Base-by-base conservation (phyloP, 2,329 filamentous ascomycete species). In the Cytospora schulzeri region DNA sequence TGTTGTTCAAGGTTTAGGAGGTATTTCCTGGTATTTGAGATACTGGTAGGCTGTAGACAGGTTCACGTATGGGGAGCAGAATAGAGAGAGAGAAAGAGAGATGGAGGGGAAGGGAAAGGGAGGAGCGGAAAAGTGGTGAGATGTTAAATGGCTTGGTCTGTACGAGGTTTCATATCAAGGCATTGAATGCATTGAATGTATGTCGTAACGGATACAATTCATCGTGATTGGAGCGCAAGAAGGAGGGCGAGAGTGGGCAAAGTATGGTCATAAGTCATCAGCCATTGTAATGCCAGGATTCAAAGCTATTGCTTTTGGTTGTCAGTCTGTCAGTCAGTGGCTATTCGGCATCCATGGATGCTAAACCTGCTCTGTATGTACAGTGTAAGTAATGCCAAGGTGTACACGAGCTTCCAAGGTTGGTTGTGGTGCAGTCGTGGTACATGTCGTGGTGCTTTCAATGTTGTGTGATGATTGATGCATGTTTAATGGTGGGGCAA, bases 141-240 rank as follows among this genome's bases (percentile, higher is more conserved):
- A n/a, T 6, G 22, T 5, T n/a, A 12, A 26, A 22, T 50, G 26
- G 50, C 22, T 24, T 31, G 45, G 4, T 58, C 26, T 29, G 19
- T 29, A 28, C 19, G 17, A 35, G 29, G 31, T 52, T 7, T 48
- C 28, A 38, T 48, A 50, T 17, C 35, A 14, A 24, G 28, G 12
- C 24, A 19, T 12, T 14, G 19, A 12, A n/a, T 48, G 9, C 29
- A 31, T n/a, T n/a, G n/a, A n/a, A n/a, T n/a, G 9, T 31, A 31
- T 31, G 45, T 50, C 35, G 55, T 53, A n/a, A 55, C 7, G 19
- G 19, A 15, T 29, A 38, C 29, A 5, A n/a, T 19, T 15, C 38
- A 48, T 60, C 51, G 60, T 66, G 60, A 66, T 66, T 66, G 64
- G 64, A 57, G 64, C 64, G 64, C 64, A 63, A 62, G 41, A 11